Base-by-base conservation (phyloP, 2,329 filamentous ascomycete genomes). In the Monilinia fructicola region DNA sequence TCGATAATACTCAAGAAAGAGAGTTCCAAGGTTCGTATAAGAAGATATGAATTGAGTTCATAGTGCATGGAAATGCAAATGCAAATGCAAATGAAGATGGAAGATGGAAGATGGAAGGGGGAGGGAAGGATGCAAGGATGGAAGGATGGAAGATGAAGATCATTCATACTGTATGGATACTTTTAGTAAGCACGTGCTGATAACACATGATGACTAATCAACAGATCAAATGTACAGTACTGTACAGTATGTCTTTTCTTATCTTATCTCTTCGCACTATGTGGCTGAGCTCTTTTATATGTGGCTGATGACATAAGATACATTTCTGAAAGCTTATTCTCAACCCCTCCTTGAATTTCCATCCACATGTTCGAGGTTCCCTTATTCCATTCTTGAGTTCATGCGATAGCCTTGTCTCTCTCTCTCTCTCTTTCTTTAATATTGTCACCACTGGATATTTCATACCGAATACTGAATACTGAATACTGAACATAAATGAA, bases 181-280 rank as follows among this genome's bases (percentile, higher is more conserved):
- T n/a, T n/a, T n/a, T n/a, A n/a, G n/a, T n/a, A n/a, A n/a, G n/a
- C n/a, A n/a, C n/a, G n/a, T n/a, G n/a, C n/a, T n/a, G n/a, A 6
- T 35, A 35, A 18, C 16, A 9, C 42, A 11, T 59, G 44, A 60
- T 35, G 31, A 35, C 56, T 60, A 60, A 60, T 26, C 56, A 48
- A 23, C 21, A 18, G 3, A n/a, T n/a, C n/a, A n/a, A 0, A 35
- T 35, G 31, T 35, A 7, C 9, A 35, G n/a, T n/a, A n/a, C n/a
- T n/a, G n/a, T n/a, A n/a, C n/a, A n/a, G n/a, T n/a, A n/a, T n/a
- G n/a, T n/a, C n/a, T n/a, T n/a, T n/a, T 18, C 56, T 59, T 48
- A 59, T 59, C 56, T 48, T 60, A 60, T 60, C 56, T 48, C 11
- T 14, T 4, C 31, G 12, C 40, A 16, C n/a, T 3, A n/a, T 23